Conservation (phyloP, 1,284 basidiomycete species). For the Marasmius fiardii region DNA sequence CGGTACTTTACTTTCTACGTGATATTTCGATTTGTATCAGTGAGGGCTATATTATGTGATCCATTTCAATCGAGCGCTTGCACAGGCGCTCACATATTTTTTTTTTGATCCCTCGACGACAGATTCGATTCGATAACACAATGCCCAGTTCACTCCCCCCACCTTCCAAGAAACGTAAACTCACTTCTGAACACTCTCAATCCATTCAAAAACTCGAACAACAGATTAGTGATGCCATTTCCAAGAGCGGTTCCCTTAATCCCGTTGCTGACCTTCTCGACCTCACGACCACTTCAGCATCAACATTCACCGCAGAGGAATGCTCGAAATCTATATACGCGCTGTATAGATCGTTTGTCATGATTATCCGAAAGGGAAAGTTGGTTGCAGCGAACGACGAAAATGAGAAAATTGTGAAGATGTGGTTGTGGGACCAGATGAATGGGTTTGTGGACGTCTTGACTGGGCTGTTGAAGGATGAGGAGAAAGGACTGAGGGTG, state of each 20-base stretch:
- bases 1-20: no score
- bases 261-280: constrained; percentile 74
- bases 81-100: background rate
- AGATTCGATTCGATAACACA: background rate
- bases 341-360: constrained; percentile 76
- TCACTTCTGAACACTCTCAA: constrained; percentile 22
- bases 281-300: constrained; percentile 45
- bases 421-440: constrained; percentile 74
- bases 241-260: constrained; percentile 68
- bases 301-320: constrained; percentile 43
- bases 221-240: constrained; percentile 45
- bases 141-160: constrained; percentile 49
- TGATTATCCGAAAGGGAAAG: constrained; percentile 58
- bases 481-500: constrained; percentile 51
- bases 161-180: constrained; percentile 54
- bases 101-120: no score
- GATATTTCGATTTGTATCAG: no score
- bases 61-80: background rate
- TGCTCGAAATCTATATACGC: constrained; percentile 81
- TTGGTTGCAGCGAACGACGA: constrained; percentile 47
- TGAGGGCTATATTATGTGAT: no score
- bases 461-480: constrained; percentile 68
- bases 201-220: constrained; percentile 50
- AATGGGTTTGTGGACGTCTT: constrained; percentile 67
- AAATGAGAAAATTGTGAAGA: constrained; percentile 62